Conservation (phyloP, 306 rosid genomes). For the Glycine tomentella region DNA sequence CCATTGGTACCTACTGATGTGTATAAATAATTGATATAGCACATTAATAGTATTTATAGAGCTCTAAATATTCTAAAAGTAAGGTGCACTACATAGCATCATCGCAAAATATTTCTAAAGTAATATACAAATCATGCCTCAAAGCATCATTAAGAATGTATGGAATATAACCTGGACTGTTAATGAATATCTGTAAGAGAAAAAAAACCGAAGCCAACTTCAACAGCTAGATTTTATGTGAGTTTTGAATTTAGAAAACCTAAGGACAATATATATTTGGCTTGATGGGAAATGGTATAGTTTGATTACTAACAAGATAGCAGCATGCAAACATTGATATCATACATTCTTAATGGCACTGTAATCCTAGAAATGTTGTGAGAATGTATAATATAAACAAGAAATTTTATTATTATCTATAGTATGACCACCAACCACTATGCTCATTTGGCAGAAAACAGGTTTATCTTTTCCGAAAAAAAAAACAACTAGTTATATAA, state of each 20-base stretch:
- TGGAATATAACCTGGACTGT: neutral
- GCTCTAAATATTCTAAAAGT: neutral
- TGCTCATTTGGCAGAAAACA: conserved; percentile 45
- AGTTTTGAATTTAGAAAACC: conserved; percentile 19
- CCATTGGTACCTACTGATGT: neutral
- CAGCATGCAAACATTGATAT: neutral
- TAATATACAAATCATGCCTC: conserved; percentile 11
- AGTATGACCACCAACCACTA: conserved; percentile 44
- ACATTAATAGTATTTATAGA: neutral
- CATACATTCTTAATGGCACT: neutral
- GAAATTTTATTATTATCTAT: conserved; percentile 38
- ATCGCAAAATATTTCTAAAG: neutral
- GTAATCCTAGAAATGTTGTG: no score
- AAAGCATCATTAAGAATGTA: neutral
- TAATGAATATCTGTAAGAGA: conserved; percentile 6
- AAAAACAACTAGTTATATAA: conserved; percentile 26
- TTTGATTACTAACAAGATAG: no score
- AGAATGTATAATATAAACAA: neutral
- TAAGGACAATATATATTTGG: neutral
- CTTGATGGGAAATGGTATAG: no score
- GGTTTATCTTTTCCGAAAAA: conserved; percentile 27
- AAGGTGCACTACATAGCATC: neutral
- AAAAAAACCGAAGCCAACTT: conserved; percentile 11
- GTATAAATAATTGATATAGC: neutral
- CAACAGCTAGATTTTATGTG: conserved; percentile 11